Conservation (phyloP, 441 rosid genomes). For the Gossypium trilobum region DNA sequence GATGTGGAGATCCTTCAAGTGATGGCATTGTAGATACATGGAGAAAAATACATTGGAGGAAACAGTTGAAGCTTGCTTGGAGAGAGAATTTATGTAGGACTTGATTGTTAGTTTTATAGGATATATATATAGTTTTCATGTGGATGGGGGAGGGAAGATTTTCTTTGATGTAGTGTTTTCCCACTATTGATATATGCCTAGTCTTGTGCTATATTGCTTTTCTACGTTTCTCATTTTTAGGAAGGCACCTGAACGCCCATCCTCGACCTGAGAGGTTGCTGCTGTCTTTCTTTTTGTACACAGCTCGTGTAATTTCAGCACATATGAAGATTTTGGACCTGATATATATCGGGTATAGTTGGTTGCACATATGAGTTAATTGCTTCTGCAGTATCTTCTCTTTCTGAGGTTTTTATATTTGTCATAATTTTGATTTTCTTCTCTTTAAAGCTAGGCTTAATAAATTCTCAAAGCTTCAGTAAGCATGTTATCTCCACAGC, state of each 20-base stretch:
- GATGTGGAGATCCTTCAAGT: conserved; percentile 10
- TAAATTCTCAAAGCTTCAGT: not conserved
- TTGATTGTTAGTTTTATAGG: conserved; percentile 10
- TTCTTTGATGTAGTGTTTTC: conserved; percentile 13
- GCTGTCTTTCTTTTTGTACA: conserved; percentile 22
- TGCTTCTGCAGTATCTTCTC: not conserved
- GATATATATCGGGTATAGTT: conserved; percentile 36
- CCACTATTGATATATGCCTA: conserved; percentile 13
- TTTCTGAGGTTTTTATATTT: not conserved
- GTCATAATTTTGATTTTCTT: not conserved
- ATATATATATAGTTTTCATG: conserved; percentile 4
- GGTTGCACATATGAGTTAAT: not conserved
- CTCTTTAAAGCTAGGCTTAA: not conserved
- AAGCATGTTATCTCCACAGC: not conserved
- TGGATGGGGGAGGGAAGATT: conserved; percentile 16
- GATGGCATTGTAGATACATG: conserved; percentile 7
- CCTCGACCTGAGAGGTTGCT: conserved; percentile 18
- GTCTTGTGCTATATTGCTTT: conserved; percentile 16
- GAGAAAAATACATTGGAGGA: conserved; percentile 19
- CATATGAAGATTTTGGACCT: conserved; percentile 39
- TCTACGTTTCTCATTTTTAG: conserved; percentile 16
- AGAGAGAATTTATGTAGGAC: conserved; percentile 16
- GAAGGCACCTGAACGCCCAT: conserved; percentile 11
- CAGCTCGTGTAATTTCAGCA: conserved; percentile 42
- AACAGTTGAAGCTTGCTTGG: conserved; percentile 14